These are phyloP conservation scores for Neurospora sp. DNA, from an alignment of 495 filamentous ascomycete species.

Conservation along the genomic window DNA sequence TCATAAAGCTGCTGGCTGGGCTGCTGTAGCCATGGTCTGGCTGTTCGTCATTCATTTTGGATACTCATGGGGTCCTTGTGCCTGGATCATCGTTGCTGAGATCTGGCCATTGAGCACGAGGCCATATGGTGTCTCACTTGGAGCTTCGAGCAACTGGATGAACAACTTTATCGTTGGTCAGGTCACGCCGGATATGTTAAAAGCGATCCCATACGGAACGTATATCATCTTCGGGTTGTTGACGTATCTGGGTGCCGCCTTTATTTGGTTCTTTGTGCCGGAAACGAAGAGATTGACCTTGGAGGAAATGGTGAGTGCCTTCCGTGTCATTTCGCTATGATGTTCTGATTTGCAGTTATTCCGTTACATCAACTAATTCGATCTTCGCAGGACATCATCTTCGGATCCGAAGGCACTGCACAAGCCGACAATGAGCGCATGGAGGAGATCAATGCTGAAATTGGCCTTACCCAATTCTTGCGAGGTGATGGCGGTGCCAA, in stretches of 20 bases:
- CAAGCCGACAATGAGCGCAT: constrained; percentile 63
- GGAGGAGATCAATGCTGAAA: constrained; percentile 61
- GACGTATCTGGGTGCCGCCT: constrained; percentile 57
- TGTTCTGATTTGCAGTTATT: neutral
- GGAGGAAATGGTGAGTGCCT: constrained; percentile 42
- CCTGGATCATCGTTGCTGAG: constrained; percentile 65
- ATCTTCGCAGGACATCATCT: constrained; percentile 52
- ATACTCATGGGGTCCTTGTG: constrained; percentile 62
- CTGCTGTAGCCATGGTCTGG: constrained; percentile 70
- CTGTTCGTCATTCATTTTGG: constrained; percentile 76
- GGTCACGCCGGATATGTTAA: constrained; percentile 69
- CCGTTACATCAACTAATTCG: neutral
- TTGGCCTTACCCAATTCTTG: constrained; percentile 47
- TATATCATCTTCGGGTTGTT: constrained; percentile 71
- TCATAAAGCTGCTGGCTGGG: constrained; percentile 63
- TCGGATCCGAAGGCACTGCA: constrained; percentile 60
- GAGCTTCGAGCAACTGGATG: constrained; percentile 54
- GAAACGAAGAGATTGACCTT: constrained; percentile 59
- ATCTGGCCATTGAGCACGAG: constrained; percentile 69
- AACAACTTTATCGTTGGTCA: constrained; percentile 50
- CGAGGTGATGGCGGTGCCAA: constrained; percentile 12
- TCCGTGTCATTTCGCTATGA: neutral
- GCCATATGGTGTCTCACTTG: constrained; percentile 63
- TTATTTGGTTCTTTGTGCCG: constrained; percentile 64
- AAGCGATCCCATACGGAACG: constrained; percentile 60